These are phyloP conservation scores for Lathyrus oleraceus DNA, from an alignment of 306 rosid species.

Conservation along the genomic window DNA sequence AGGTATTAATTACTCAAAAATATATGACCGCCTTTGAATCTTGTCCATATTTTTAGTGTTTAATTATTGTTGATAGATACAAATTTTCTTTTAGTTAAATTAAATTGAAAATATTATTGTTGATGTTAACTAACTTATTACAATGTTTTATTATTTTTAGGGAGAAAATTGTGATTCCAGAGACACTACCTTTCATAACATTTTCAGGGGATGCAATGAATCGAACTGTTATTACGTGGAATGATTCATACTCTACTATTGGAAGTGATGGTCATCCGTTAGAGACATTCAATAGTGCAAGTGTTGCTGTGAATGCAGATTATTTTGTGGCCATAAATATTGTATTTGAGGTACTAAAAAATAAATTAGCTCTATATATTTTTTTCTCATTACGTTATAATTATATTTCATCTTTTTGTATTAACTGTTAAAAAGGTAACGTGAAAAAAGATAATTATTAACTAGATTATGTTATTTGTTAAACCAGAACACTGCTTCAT, in stretches of 20 bases:
- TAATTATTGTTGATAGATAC: too few relatives aligned
- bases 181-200: slow-evolving; percentile 51
- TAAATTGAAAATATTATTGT: too few relatives aligned
- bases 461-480: not conserved
- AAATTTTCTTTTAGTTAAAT: too few relatives aligned
- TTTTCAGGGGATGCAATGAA: slow-evolving; percentile 45
- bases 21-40: too few relatives aligned
- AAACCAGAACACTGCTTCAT: slow-evolving; percentile 59
- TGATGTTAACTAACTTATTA: too few relatives aligned
- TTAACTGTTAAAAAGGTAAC: too few relatives aligned
- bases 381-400: not conserved
- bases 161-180: slow-evolving; percentile 61
- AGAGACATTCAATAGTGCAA: slow-evolving; percentile 60
- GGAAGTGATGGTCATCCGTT: slow-evolving; percentile 50
- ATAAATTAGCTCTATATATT: not conserved
- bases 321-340: slow-evolving; percentile 61
- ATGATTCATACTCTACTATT: slow-evolving; percentile 52
- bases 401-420: too few relatives aligned
- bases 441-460: too few relatives aligned
- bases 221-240: slow-evolving; percentile 61
- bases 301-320: slow-evolving; percentile 26
- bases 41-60: too few relatives aligned
- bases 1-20: too few relatives aligned
- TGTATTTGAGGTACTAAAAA: slow-evolving; percentile 57
- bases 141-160: slow-evolving; percentile 17